Base-by-base conservation (phyloP, 192 early-diverging fungal species). In the Glomus cerebriforme region DNA sequence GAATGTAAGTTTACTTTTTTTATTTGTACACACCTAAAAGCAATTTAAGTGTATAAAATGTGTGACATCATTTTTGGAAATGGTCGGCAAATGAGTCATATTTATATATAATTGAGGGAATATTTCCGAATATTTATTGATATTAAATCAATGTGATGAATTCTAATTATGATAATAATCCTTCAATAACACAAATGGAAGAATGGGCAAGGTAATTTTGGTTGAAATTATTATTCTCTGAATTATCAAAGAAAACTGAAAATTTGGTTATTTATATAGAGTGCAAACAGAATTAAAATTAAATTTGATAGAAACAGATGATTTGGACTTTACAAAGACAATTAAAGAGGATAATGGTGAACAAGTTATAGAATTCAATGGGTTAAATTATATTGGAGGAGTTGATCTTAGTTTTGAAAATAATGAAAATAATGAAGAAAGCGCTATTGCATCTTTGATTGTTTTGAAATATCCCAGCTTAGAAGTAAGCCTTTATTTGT, bases 371-470 rank as follows among this genome's bases (percentile, higher is more conserved):
- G 59, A 66, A 22, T 77, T 77, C 17, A 3, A 22, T 7, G 82
- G 81, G 19, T 63, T 95, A 39, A 59, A 75, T n/a, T 88, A 88
- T 60, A 83, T 95, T 58, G 93, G 89, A n/a, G 93, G 93, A 37
- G 90, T 95, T 6, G 93, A 95, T 70, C 82, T 95, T 39, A 94
- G 93, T 81, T 95, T 93, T 79, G 39, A 43, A 43, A 43, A 43
- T 43, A 85, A 85, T 59, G 81, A 86, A 58, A 80, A 87, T 71
- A 81, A 84, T 74, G 75, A 84, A 27, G 83, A 84, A 22, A 77
- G 84, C 49, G 95, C 94, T 3, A 85, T 96, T 6, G 95, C 92
- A 5, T 92, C 93, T 71, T 79, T 96, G 9, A 87, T 90, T 37
- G 87, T 97, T 4, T 85, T 97, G 26, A 73, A 83, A 8, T 94